phyloP scores from a whole-genome alignment of 345 rosid species.

The Microcos paniculata region DNA sequence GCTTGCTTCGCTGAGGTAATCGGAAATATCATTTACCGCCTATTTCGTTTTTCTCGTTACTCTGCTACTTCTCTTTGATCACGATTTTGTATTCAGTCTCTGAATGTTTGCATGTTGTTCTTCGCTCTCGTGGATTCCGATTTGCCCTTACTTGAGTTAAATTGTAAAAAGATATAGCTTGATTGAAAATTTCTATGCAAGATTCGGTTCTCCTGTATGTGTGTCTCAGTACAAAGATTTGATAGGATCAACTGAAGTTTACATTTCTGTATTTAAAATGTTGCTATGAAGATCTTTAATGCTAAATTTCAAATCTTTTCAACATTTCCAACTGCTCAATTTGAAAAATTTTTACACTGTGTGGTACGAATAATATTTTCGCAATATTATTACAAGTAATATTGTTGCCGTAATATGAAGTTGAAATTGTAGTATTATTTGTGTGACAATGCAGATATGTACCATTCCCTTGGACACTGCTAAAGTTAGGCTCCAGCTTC shows the following conservation, averaged over 20 bases:
- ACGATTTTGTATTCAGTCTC: background rate
- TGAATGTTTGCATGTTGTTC: background rate
- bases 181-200: background rate
- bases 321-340: background rate
- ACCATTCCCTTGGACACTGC: constrained; percentile 99
- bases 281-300: background rate
- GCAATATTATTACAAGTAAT: background rate
- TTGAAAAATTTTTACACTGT: background rate
- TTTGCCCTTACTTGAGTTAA: background rate
- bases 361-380: background rate
- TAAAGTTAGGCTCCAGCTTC: constrained; percentile 99
- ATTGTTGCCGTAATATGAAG: background rate
- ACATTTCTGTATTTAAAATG: background rate
- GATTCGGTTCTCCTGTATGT: background rate
- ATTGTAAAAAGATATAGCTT: background rate
- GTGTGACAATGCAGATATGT: constrained; percentile 54
- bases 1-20: constrained; percentile 93
- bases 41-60: background rate
- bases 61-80: background rate
- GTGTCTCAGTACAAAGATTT: background rate
- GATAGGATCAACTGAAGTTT: background rate
- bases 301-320: background rate
- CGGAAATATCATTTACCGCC: background rate
- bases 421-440: background rate
- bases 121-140: background rate